Base-by-base conservation (phyloP, 371 early-diverging fungal species). In the Dichotomocladium elegans region DNA sequence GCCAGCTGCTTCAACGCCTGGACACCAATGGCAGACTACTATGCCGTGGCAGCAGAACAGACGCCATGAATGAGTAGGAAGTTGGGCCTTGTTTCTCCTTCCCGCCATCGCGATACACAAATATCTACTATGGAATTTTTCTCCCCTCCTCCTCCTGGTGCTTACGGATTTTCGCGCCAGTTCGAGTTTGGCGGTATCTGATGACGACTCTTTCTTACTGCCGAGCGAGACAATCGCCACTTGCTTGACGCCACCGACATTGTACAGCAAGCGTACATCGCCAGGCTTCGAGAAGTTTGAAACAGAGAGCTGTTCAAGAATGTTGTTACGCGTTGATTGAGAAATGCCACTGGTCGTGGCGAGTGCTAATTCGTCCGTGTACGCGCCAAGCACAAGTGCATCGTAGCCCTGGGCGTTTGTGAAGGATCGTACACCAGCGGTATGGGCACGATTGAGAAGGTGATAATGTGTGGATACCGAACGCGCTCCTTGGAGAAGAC, bases 211-310 rank as follows among this genome's bases (percentile, higher is more conserved):
- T 35, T 56, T 53, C 9, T 65, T 56, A 42, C 67, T 58, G 14
- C 91, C 91, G 3, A 93, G 68, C 0, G 88, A 85, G 3, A 93
- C 91, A 15, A 93, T 75, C 1, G 90, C 88, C 0, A 92, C 77
- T 54, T 86, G 86, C 25, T 74, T 68, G 22, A 80, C 61, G 47
- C 79, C 79, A 11, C 77, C 75, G 31, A 72, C 30, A 41, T 75
- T 71, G 62, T 82, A 82, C 1, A 84, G 60, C 11, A 80, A 53
- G 21, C 80, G 74, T 10, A 72, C 68, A 56, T 86, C 83, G 37
- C 79, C 84, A 3, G 71, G 53, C 35, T 81, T 82, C 53, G 77
- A 78, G 35, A 68, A 68, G 15, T 77, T 64, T 6, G 80, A 69
- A 2, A 55, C 46, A 34, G 63, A 59, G 2, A 81, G 59, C 42